Evolutionary conservation across 805 yeast species (phyloP), one percentile per base, ranked within the genome.

Genomic region (Starmerella bacillaris): DNA sequence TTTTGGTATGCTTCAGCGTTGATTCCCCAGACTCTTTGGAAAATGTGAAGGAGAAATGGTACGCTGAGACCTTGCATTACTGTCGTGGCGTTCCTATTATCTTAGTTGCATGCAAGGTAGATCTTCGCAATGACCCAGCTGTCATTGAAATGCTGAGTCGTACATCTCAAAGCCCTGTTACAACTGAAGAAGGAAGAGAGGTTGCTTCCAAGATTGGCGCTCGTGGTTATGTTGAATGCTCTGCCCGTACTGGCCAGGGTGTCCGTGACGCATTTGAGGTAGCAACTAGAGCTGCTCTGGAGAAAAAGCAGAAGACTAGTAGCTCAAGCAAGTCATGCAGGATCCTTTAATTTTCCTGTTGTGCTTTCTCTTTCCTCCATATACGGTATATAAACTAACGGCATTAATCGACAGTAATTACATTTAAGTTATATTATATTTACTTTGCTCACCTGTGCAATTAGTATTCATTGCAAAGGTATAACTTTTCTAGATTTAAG

Each of bases 1-100:
- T 83, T 41, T 67, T 83, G 54, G 80, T 83, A 51, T 83, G 94
- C 68, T 83, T 82, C 64, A 73, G 92, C 15, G 70, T 83, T 44
- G 93, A 80, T 55, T 67, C 83, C 28, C 94, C 94, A 48, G 94
- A 82, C 59, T 79, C 94, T 19, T 67, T 83, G 41, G 92, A 80
- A 54, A 83, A 82, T 59, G 94, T 83, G 45, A 86, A 80, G 63
- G 94, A 82, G 61, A 83, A 82, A 63, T 83, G 94, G 94, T 79
- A 80, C 51, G 73, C 89, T 31, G 94, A 83, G 61, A 94, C 83
- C 35, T 59, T 78, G 54, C 93, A 82, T 58, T 82, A 82, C 70
- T 83, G 94, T 61, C 92, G 76, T 51, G 89, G 86, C 57, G 83
- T 82, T 36, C 94, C 94, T 52, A 79, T 82, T 57, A 77, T 83